phyloP scores from a whole-genome alignment of 805 yeast genomes.

The Yarrowia divulgata region DNA sequence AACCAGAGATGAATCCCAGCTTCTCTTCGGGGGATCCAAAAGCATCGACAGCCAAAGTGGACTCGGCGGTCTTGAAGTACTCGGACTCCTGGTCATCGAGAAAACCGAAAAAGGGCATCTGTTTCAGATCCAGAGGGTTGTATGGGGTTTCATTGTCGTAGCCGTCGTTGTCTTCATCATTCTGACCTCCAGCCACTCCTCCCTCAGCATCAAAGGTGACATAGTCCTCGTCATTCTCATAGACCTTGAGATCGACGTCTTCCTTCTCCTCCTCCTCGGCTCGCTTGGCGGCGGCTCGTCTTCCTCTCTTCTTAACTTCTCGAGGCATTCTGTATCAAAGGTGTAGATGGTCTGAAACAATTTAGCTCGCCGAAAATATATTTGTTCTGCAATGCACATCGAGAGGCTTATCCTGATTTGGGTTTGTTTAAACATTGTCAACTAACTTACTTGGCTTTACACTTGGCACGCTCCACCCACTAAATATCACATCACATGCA shows the following conservation, averaged over 20 bases:
- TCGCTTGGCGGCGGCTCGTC: constrained; percentile 37
- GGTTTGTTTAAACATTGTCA: neutral
- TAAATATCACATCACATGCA: constrained; percentile 13
- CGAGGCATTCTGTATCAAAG: constrained; percentile 18
- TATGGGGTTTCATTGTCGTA: constrained; percentile 19
- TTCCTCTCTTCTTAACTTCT: constrained; percentile 38
- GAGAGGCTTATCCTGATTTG: neutral
- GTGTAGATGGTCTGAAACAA: neutral
- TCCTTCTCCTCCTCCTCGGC: constrained; percentile 38
- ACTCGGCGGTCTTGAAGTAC: constrained; percentile 91
- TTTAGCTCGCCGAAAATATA: constrained; percentile 31
- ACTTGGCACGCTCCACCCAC: no score
- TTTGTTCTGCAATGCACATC: constrained; percentile 8
- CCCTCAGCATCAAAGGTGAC: constrained; percentile 20
- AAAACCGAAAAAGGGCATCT: constrained; percentile 72
- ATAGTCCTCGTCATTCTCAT: constrained; percentile 30
- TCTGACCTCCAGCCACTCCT: constrained; percentile 25
- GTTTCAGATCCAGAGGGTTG: constrained; percentile 33
- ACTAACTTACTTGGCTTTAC: neutral
- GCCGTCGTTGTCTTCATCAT: constrained; percentile 22
- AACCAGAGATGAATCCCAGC: constrained; percentile 72
- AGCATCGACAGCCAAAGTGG: constrained; percentile 79
- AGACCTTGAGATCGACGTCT: constrained; percentile 18
- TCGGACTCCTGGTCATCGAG: constrained; percentile 85
- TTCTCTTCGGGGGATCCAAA: constrained; percentile 78